These are phyloP conservation scores for Lactifluus hygrophoroides DNA, from an alignment of 768 basidiomycete species.

Conservation along the genomic window DNA sequence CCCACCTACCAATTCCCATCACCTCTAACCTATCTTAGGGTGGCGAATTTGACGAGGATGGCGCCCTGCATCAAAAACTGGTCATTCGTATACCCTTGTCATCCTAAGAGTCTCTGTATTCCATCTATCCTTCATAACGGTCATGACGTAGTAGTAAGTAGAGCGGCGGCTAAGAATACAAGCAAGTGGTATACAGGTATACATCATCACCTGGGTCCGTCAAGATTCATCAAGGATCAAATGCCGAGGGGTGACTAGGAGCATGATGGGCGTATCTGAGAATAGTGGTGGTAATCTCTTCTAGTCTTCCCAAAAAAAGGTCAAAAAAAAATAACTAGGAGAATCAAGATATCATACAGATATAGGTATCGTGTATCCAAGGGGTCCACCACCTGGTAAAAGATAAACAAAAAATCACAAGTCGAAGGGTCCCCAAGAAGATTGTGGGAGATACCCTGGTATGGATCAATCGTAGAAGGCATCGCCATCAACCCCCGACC, in stretches of 20 bases:
- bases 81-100: slow-evolving; percentile 43
- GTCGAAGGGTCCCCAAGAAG: background rate
- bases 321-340: background rate
- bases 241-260: background rate
- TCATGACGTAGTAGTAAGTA: slow-evolving; percentile 27
- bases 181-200: slow-evolving; percentile 28
- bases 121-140: slow-evolving; percentile 26
- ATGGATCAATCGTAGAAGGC: slow-evolving; percentile 24
- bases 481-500: slow-evolving; percentile 67
- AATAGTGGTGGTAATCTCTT: background rate
- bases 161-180: slow-evolving; percentile 35
- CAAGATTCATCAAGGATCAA: background rate
- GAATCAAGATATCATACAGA: slow-evolving; percentile 8
- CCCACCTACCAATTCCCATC: slow-evolving; percentile 4
- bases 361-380: slow-evolving; percentile 16
- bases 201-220: slow-evolving; percentile 17
- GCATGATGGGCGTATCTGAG: background rate
- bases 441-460: background rate
- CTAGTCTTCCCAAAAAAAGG: background rate
- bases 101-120: slow-evolving; percentile 25
- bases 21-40: slow-evolving; percentile 36
- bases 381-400: slow-evolving; percentile 4
- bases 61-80: slow-evolving; percentile 84
- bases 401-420: slow-evolving; percentile 1
- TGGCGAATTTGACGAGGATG: slow-evolving; percentile 71